Conservation (phyloP, 106 monocot species). For the Phalaenopsis aphrodite region DNA sequence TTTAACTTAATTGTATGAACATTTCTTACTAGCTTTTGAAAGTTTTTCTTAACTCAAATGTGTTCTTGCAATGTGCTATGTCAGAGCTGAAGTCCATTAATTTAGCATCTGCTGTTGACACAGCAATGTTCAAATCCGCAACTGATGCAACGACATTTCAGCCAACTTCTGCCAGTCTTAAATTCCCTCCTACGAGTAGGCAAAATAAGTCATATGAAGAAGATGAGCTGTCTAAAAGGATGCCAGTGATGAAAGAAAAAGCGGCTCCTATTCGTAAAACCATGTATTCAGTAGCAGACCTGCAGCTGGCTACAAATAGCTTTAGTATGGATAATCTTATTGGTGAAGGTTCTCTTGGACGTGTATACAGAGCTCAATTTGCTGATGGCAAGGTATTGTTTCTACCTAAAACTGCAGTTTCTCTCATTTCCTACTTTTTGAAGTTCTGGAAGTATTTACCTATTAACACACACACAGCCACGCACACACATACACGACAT, state of each 20-base stretch:
- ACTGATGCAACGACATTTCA: constrained; percentile 11
- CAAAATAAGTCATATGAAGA: constrained; percentile 41
- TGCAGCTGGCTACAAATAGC: constrained; percentile 62
- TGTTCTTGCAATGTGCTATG: not conserved
- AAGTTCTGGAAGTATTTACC: not conserved
- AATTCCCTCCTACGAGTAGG: constrained; percentile 34
- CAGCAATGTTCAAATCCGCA: constrained; percentile 9
- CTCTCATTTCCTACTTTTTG: not conserved
- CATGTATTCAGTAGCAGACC: constrained; percentile 56
- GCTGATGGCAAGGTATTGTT: constrained; percentile 50
- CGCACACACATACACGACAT: not conserved
- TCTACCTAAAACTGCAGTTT: not conserved
- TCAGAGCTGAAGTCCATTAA: constrained; percentile 42
- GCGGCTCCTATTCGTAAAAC: constrained; percentile 19
- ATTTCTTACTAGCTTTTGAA: not conserved
- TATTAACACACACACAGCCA: no score
- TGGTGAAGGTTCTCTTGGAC: constrained; percentile 59
- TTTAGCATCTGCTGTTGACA: constrained; percentile 11
- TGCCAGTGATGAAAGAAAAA: constrained; percentile 17
- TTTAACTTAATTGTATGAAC: not conserved
- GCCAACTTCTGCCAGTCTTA: constrained; percentile 32
- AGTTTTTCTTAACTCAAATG: not conserved
- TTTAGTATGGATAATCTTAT: constrained; percentile 57
- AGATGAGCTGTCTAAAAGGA: constrained; percentile 28
- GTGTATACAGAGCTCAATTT: constrained; percentile 57